Base-by-base conservation (phyloP, 495 filamentous ascomycete genomes). In the Neurospora discreta region DNA sequence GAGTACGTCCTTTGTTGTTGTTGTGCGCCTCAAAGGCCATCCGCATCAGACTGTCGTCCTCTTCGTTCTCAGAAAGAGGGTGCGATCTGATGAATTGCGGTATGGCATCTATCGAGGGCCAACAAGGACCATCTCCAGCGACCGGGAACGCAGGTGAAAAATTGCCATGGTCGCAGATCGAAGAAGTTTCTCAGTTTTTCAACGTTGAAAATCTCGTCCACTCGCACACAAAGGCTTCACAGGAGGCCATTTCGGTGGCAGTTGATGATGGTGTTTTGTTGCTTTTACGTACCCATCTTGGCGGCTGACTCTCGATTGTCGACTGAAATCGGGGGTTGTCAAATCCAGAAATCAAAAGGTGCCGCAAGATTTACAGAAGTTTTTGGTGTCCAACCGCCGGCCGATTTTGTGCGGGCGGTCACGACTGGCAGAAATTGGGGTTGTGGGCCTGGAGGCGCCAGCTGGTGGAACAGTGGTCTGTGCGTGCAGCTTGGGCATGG, bases 231-330 rank as follows among this genome's bases (percentile, higher is more conserved):
- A 77, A 81, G 76, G 76, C 77, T 77, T 77, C 72, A 74, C 72
- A 73, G 75, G 76, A 79, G 77, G 33, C 65, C 40, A 70, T 44
- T 65, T 71, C 69, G 68, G 69, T 67, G 26, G 52, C 52, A 65
- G 52, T 65, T 65, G 52, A 3, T 60, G 52, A 60, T 60, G 52
- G 52, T 65, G 52, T 74, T 72, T 23, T 73, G 73, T 18, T 72
- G 23, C 10, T 72, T 67, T 75, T 76, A 85, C 84, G 79, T 85
- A 85, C 84, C 84, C 84, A 85, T 85, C 82, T 79, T 85, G 80
- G 80, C 79, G 80, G 76, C 30, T 80, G 80, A 77, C 80, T 80
- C 74, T 75, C 43, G 78, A 80, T 79, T 78, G 80, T 74, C 75
- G 74, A 74, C 75, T 73, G 79, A 79, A 81, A 75, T 78, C 73